Evolutionary conservation across 148 eudicot species (phyloP), one percentile per base, ranked within the genome.

Genomic region (Oxyria digyna): DNA sequence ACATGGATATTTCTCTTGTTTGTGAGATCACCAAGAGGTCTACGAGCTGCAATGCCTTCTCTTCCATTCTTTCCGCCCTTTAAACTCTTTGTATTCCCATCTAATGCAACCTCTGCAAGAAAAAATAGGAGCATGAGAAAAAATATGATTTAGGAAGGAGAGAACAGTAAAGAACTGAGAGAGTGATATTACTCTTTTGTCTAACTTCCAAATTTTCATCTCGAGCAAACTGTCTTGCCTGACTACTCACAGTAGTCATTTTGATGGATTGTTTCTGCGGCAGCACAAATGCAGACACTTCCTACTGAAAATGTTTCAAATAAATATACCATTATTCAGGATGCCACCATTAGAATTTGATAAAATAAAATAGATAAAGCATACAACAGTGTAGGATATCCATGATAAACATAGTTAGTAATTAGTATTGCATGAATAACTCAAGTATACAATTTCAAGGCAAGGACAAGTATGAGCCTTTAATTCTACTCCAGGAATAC

Each of bases 11-110:
- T 10, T 66, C 11, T 66, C 69, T 66, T 66, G 45, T 66, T 66
- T 66, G 69, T 66, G 15, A 66, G 69, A 35, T 66, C 69, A 18
- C 69, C 69, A n/a, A 66, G 69, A 37, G 69, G 69, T 37, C 43
- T 66, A 10, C 69, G 42, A 41, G 31, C 31, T 21, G 13, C 6
- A 8, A 18, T 13, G 17, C 46, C 46, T 63, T 63, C 67, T 63
- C 13, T 63, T 63, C 40, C 20, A n/a, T 66, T 66, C 37, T 66
- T 66, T 1, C 35, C 42, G 20, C 15, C 69, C 46, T 66, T 66
- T 12, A 42, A 23, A 23, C 18, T 66, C 46, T 35, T 66, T 18
- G 42, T 40, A n/a, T 66, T 66, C 46, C 43, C 45, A 66, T 66
- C 69, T 37, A 66, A 41, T 41, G 46, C 69, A 66, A 15, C 29